Percentiles rank a stretch among this genome's conserved stretches.
phyloP scores from a whole-genome alignment of 129 eudicot genomes.

The Flaveria bidentis region DNA sequence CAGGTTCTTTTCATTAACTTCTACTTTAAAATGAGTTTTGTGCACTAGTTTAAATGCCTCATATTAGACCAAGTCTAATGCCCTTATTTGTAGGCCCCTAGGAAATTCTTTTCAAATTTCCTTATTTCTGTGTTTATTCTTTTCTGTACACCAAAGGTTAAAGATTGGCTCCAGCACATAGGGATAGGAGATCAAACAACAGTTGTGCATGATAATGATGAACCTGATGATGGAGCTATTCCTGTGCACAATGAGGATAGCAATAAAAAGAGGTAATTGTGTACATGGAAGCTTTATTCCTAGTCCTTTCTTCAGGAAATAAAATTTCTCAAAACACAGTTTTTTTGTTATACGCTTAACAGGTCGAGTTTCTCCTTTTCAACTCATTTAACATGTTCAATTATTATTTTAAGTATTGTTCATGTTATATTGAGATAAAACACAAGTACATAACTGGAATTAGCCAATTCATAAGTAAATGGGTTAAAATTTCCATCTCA shows the following conservation, averaged over 20 bases:
- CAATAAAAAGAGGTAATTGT: conserved; percentile 55
- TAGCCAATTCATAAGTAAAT: background rate
- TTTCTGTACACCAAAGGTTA: conserved; percentile 52
- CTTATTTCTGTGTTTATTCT: background rate
- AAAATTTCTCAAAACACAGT: background rate
- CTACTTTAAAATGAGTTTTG: background rate
- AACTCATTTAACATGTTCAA: background rate
- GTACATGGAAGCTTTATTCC: conserved; percentile 11
- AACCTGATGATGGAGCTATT: conserved; percentile 81
- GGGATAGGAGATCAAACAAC: conserved; percentile 83
- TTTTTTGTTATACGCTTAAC: background rate
- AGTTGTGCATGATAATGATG: conserved; percentile 73
- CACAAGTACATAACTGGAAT: background rate
- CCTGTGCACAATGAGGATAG: conserved; percentile 58
- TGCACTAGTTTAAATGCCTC: background rate
- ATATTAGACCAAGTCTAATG: conserved; percentile 3
- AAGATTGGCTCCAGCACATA: conserved; percentile 82
- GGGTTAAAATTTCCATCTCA: background rate
- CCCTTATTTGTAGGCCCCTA: background rate
- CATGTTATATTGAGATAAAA: background rate
- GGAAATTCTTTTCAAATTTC: conserved; percentile 1
- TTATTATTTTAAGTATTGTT: background rate
- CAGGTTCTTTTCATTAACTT: conserved; percentile 51
- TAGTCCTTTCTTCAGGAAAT: background rate
- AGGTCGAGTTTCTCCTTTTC: background rate